These are phyloP conservation scores for Nymphaea colorata DNA, from an alignment of 164 flowering plant genomes.

Conservation along the genomic window DNA sequence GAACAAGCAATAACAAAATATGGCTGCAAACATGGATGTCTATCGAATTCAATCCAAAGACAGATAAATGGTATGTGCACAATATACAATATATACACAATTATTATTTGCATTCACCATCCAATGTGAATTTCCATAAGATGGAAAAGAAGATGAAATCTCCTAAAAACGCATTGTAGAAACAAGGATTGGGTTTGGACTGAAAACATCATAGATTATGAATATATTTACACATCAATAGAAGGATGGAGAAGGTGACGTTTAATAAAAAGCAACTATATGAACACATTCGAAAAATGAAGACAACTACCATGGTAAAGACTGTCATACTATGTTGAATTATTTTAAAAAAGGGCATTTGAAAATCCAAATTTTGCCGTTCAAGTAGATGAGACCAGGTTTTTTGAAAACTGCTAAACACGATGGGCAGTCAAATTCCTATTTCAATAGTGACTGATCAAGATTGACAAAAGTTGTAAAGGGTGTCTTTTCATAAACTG, in stretches of 20 bases:
- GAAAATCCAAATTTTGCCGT: neutral
- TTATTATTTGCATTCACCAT: neutral
- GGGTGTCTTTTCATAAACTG: slow-evolving; percentile 4
- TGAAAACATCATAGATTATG: too few species aligned
- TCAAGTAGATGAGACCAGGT: slow-evolving; percentile 3
- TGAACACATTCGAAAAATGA: neutral
- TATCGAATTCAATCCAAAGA: neutral
- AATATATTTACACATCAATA: too few species aligned
- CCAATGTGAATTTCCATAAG: neutral
- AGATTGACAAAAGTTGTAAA: slow-evolving; percentile 1
- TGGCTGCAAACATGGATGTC: neutral
- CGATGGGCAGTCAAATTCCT: slow-evolving; percentile 6
- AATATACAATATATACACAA: neutral
- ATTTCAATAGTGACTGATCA: slow-evolving; percentile 10
- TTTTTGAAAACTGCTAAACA: slow-evolving; percentile 1
- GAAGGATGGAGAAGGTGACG: too few species aligned
- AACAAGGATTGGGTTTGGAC: too few species aligned
- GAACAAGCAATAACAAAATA: neutral
- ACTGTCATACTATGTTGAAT: neutral
- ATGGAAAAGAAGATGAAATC: neutral
- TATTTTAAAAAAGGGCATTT: slow-evolving; percentile 1
- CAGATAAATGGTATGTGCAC: neutral
- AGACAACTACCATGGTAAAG: neutral
- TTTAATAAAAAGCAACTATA: too few species aligned
- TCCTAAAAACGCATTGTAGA: too few species aligned